These are phyloP conservation scores for Dactylellina cionopaga DNA, from an alignment of 2,329 filamentous ascomycete genomes.

Conservation along the genomic window DNA sequence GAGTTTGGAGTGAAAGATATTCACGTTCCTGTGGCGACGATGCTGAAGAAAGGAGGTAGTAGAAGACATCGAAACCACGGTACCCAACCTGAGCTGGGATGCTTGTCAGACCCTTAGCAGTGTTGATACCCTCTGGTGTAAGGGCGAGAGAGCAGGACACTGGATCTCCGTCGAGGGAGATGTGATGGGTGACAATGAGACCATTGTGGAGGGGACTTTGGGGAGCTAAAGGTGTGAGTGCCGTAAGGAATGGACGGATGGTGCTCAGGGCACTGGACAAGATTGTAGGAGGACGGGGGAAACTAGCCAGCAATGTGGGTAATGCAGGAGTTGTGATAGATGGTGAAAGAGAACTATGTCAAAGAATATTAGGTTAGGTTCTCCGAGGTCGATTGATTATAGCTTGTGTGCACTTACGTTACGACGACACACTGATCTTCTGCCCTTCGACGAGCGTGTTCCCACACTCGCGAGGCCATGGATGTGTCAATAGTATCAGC, in stretches of 20 bases:
- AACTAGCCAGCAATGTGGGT: slow-evolving; percentile 78
- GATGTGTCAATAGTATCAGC: slow-evolving; percentile 83
- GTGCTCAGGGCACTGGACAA: slow-evolving; percentile 83
- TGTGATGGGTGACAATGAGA: slow-evolving; percentile 76
- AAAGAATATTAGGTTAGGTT: slow-evolving; percentile 1
- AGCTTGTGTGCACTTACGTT: slow-evolving; percentile 68
- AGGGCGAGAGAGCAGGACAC: slow-evolving; percentile 79
- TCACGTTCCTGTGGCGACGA: slow-evolving; percentile 89
- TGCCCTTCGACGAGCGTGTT: slow-evolving; percentile 91
- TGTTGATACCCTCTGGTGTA: slow-evolving; percentile 88
- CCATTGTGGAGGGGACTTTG: slow-evolving; percentile 76
- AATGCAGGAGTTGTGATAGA: slow-evolving; percentile 86
- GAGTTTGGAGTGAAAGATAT: slow-evolving; percentile 80
- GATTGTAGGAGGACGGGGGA: slow-evolving; percentile 80
- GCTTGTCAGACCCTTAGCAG: slow-evolving; percentile 78
- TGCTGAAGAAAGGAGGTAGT: slow-evolving; percentile 91
- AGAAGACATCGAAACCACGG: slow-evolving; percentile 96
- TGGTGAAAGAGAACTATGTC: slow-evolving; percentile 18
- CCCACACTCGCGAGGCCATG: slow-evolving; percentile 86
- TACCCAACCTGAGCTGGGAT: slow-evolving; percentile 82
- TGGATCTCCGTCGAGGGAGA: slow-evolving; percentile 79
- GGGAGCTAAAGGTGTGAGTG: slow-evolving; percentile 84
- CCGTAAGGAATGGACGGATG: slow-evolving; percentile 86
- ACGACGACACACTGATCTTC: slow-evolving; percentile 94
- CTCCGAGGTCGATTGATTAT: not conserved